These are phyloP conservation scores for Kodamaea arcana DNA, from an alignment of 1,139 yeast species.

Conservation along the genomic window DNA sequence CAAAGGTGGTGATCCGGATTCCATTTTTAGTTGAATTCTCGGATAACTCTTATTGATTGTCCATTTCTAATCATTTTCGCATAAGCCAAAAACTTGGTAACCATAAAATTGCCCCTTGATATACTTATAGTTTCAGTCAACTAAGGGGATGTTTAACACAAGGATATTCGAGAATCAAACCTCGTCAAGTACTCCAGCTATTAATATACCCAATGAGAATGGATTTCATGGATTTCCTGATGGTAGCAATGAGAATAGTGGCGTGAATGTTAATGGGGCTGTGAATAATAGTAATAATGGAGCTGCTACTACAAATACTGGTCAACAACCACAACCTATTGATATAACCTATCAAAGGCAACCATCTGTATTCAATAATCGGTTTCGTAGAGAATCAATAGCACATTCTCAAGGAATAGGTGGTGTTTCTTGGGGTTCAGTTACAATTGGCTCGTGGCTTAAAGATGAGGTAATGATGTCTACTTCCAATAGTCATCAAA, in stretches of 20 bases:
- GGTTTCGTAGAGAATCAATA: slow-evolving; percentile 75
- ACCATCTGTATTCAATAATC: slow-evolving; percentile 34
- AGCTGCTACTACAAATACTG: neutral
- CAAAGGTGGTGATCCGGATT: too few relatives aligned
- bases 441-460: slow-evolving; percentile 92
- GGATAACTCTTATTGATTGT: neutral
- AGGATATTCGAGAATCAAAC: slow-evolving; percentile 16
- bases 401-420: slow-evolving; percentile 98
- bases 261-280: slow-evolving; percentile 3
- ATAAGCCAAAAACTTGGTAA: slow-evolving; percentile 1
- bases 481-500: slow-evolving; percentile 17
- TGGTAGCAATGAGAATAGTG: slow-evolving; percentile 4
- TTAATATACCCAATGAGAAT: slow-evolving; percentile 14
- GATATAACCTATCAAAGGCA: slow-evolving; percentile 43
- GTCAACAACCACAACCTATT: slow-evolving; percentile 37
- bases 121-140: neutral
- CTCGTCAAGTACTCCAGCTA: slow-evolving; percentile 15
- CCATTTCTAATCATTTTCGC: slow-evolving; percentile 6
- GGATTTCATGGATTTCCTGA: slow-evolving; percentile 1
- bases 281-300: neutral
- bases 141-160: slow-evolving; percentile 15
- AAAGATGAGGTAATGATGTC: slow-evolving; percentile 82
- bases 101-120: slow-evolving; percentile 2
- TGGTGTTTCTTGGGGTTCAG: slow-evolving; percentile 97
- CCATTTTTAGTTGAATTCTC: too few relatives aligned